A percentile compares a stretch with the other conserved stretches of the same genome.
These are phyloP conservation scores for Santalum album DNA, from an alignment of 164 flowering plant genomes.

Conservation along the genomic window DNA sequence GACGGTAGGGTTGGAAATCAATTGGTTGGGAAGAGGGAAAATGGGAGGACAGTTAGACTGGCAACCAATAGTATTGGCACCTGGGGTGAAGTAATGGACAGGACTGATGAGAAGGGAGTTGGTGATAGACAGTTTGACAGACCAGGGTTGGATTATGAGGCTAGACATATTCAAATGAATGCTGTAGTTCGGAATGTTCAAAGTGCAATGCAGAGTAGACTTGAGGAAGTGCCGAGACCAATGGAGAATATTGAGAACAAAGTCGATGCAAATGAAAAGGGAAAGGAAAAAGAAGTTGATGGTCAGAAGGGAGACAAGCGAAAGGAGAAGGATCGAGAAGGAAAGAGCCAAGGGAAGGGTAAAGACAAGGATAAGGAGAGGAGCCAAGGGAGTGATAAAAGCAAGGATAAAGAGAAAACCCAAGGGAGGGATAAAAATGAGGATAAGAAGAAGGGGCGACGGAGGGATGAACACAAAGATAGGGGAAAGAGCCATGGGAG, in stretches of 20 bases:
- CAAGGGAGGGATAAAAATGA: constrained; percentile 17
- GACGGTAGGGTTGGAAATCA: constrained; percentile 29
- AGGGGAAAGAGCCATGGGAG: constrained; percentile 18
- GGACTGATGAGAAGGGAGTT: constrained; percentile 21
- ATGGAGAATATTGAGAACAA: constrained; percentile 22
- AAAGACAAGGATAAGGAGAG: constrained; percentile 24
- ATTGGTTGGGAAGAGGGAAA: constrained; percentile 28
- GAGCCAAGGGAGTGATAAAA: constrained; percentile 17
- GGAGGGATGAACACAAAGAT: constrained; percentile 21
- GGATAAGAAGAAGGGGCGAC: constrained; percentile 17
- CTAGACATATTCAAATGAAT: constrained; percentile 13
- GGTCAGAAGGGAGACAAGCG: neutral
- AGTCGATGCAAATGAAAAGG: constrained; percentile 6
- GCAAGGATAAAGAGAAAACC: constrained; percentile 19
- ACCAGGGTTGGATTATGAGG: constrained; percentile 17
- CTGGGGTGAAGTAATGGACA: constrained; percentile 22
- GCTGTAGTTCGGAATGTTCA: neutral
- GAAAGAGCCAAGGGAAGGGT: constrained; percentile 15
- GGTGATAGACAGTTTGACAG: constrained; percentile 24
- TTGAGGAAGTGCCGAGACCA: constrained; percentile 23
- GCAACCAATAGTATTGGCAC: constrained; percentile 16
- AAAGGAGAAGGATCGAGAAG: constrained; percentile 24
- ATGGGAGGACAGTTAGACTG: constrained; percentile 25
- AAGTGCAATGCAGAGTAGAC: constrained; percentile 1
- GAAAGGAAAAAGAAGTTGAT: neutral